Base-by-base conservation (phyloP, 208 protist species). In the Trypanosoma scelopori region DNA sequence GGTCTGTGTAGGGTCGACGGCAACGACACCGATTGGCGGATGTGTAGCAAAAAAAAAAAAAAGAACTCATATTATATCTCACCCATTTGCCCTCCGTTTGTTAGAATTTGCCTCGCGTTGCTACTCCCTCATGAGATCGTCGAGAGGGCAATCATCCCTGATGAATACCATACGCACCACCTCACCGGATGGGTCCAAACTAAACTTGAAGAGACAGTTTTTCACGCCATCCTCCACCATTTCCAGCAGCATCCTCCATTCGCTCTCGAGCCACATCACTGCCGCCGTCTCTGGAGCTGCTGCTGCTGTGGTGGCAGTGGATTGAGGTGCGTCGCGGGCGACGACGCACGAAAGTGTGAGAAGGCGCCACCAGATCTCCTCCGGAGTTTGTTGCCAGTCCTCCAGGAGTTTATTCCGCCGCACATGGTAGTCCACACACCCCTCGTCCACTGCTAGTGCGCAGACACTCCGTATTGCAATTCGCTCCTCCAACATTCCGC, bases 211-310 rank as follows among this genome's bases (percentile, higher is more conserved):
- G 2, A 84, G 65, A 35, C 63, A 66, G 45, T 63, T 37, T 50
- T 45, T 58, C 37, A 80, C 15, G 3, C 58, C 49, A 22, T 53
- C 56, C 28, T 25, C 18, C 15, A 84, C 23, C 39, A 77, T 68
- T 9, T 66, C 50, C 27, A 78, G 49, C 3, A 80, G 56, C 16
- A 59, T 51, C 5, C 50, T 46, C 85, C 85, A 92, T 59, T 92
- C 82, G 22, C 25, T 69, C 16, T 61, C 50, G 42, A 85, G 71
- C 85, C 85, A 91, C 55, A 56, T 53, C 55, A 84, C 45, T 32
- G n/a, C 42, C 1, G 2, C 23, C 35, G 12, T 27, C 35, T 39
- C 32, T 23, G 18, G n/a, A n/a, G n/a, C n/a, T n/a, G n/a, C 39
- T 22, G 58, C 46, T 0, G n/a, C n/a, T n/a, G n/a, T n/a, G n/a